A percentile compares a stretch with the other conserved stretches of the same genome.
These are phyloP conservation scores for Suzukiozyma palmioleophila DNA, from an alignment of 1,139 yeast species.

Conservation along the genomic window DNA sequence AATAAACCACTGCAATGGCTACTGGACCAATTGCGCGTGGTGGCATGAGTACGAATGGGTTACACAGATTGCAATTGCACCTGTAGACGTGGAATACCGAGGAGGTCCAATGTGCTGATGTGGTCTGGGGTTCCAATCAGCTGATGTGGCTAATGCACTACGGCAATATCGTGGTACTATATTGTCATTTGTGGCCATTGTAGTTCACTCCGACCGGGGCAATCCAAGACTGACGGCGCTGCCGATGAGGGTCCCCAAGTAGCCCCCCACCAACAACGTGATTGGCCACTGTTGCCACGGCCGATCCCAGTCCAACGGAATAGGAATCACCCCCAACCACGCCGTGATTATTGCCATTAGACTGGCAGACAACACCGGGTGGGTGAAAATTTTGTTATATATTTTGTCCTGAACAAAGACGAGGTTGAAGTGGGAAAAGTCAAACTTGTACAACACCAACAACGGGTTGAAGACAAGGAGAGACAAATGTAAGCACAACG, in stretches of 20 bases:
- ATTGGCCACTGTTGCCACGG: slow-evolving; percentile 99
- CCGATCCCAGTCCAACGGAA: slow-evolving; percentile 96
- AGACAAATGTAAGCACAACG: slow-evolving; percentile 64
- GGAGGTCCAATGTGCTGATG: no score
- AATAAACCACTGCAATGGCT: no score
- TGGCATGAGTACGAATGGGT: no score
- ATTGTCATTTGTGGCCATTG: no score
- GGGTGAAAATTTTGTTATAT: slow-evolving; percentile 21
- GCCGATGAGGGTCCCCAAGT: slow-evolving; percentile 67
- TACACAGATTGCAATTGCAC: no score
- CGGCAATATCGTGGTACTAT: no score
- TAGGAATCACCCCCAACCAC: slow-evolving; percentile 92
- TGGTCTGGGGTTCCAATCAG: no score
- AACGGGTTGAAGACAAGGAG: slow-evolving; percentile 61
- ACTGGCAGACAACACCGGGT: slow-evolving; percentile 37
- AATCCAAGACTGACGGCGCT: slow-evolving; percentile 16
- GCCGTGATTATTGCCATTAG: slow-evolving; percentile 64
- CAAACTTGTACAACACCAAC: slow-evolving; percentile 55
- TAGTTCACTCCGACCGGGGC: no score
- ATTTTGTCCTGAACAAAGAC: slow-evolving; percentile 22
- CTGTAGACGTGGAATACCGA: no score
- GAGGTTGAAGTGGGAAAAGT: slow-evolving; percentile 29
- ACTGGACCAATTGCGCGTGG: no score
- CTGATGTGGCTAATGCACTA: no score
- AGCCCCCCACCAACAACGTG: slow-evolving; percentile 78